These are phyloP conservation scores for Dactylellina cionopaga DNA, from an alignment of 2,329 filamentous ascomycete genomes.

Conservation along the genomic window DNA sequence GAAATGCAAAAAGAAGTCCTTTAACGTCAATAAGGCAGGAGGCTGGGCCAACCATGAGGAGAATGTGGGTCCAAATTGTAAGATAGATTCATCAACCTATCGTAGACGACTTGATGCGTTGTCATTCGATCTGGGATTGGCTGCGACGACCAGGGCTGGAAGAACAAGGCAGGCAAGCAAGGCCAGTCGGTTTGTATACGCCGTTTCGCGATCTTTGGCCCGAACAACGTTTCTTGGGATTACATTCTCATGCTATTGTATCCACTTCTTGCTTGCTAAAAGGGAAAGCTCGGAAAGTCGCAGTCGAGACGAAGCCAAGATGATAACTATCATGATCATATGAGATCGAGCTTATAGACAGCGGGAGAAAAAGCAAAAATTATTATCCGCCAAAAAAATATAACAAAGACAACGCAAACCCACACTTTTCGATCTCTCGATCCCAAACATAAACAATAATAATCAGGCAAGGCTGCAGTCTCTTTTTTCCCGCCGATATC, in stretches of 20 bases:
- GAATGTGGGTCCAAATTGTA: slow-evolving; percentile 52
- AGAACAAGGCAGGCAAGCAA: slow-evolving; percentile 41
- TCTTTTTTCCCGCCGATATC: slow-evolving; percentile 26
- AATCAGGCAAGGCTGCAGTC: slow-evolving; percentile 21
- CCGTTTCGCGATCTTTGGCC: slow-evolving; percentile 28
- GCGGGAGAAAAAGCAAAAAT: slow-evolving; percentile 30
- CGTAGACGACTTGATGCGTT: slow-evolving; percentile 52
- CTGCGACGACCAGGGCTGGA: slow-evolving; percentile 28
- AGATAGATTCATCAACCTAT: slow-evolving; percentile 45
- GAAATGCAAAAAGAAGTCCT: not conserved
- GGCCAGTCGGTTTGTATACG: slow-evolving; percentile 18
- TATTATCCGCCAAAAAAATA: slow-evolving; percentile 18
- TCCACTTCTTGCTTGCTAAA: slow-evolving; percentile 21
- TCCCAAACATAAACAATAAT: slow-evolving; percentile 31
- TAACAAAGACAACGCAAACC: slow-evolving; percentile 49
- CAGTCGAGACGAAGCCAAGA: not conserved
- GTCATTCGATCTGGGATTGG: slow-evolving; percentile 51
- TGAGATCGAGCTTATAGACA: not conserved
- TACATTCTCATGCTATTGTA: slow-evolving; percentile 9
- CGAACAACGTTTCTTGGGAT: slow-evolving; percentile 21
- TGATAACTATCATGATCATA: not conserved
- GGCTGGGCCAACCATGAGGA: slow-evolving; percentile 51
- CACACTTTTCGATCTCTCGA: slow-evolving; percentile 43
- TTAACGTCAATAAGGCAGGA: slow-evolving; percentile 42
- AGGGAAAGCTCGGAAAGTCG: slow-evolving; percentile 1